Percentiles rank a stretch among this genome's conserved stretches.
phyloP scores from a whole-genome alignment of 805 yeast genomes.

The Saturnispora dispora region DNA sequence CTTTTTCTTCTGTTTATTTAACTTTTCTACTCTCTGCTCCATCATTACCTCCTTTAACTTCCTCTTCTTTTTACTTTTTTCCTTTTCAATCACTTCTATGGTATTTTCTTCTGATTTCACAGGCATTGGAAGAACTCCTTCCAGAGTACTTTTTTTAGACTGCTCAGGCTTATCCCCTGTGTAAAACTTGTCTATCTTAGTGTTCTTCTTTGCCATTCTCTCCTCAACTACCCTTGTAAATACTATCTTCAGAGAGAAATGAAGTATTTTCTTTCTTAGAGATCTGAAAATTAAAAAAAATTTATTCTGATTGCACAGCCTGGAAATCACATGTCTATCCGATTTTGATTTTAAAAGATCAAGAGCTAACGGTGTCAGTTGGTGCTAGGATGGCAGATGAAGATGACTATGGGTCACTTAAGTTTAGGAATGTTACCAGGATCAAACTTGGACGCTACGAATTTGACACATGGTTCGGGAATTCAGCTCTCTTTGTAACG shows the following conservation, averaged over 20 bases:
- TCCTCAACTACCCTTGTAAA: not conserved
- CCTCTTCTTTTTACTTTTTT: constrained; percentile 55
- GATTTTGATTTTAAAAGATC: not conserved
- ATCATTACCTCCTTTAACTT: constrained; percentile 50
- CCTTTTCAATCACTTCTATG: constrained; percentile 41
- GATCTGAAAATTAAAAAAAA: not conserved
- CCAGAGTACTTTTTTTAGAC: not conserved
- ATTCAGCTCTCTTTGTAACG: constrained; percentile 60
- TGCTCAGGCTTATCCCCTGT: constrained; percentile 3
- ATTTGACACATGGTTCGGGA: constrained; percentile 83
- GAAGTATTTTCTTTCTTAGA: not conserved
- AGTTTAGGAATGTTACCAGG: constrained; percentile 50
- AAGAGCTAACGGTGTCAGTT: not conserved
- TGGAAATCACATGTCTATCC: not conserved
- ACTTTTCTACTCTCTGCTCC: constrained; percentile 55
- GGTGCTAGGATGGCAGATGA: constrained; percentile 21
- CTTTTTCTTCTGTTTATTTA: constrained; percentile 62
- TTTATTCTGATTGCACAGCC: constrained; percentile 8
- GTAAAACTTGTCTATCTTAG: constrained; percentile 3
- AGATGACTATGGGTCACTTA: constrained; percentile 52
- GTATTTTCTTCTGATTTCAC: constrained; percentile 31
- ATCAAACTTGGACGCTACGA: constrained; percentile 61
- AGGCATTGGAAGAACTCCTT: not conserved
- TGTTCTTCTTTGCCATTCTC: constrained; percentile 7
- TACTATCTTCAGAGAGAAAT: not conserved